phyloP scores from a whole-genome alignment of 2,329 filamentous ascomycete species.

The Apiospora kogelbergensis region DNA sequence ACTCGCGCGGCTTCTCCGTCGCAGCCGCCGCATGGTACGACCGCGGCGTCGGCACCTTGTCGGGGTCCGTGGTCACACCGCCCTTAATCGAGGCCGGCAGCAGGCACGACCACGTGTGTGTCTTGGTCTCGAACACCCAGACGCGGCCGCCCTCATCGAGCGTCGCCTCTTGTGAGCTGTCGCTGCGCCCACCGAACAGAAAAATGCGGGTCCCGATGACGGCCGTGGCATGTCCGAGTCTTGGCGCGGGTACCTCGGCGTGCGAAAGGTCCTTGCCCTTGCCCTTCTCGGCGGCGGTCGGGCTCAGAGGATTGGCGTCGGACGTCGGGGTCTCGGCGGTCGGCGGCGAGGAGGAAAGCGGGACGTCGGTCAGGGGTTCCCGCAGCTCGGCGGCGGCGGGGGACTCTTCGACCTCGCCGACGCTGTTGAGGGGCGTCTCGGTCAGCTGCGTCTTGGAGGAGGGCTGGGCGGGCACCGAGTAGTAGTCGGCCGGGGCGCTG shows the following conservation, averaged over 20 bases:
- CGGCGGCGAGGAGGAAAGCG: conserved; percentile 35
- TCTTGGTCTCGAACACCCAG: conserved; percentile 72
- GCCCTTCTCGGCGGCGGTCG: conserved; percentile 22
- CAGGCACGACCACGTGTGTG: conserved; percentile 64
- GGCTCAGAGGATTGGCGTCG: not conserved
- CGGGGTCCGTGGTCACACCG: not conserved
- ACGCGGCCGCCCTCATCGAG: conserved; percentile 73
- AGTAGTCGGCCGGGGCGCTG: conserved; percentile 59
- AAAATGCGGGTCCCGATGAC: conserved; percentile 71
- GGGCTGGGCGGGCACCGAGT: conserved; percentile 50
- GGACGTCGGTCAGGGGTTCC: conserved; percentile 41
- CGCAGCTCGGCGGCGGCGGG: conserved; percentile 22
- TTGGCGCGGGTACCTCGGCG: conserved; percentile 58
- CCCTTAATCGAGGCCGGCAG: conserved; percentile 50
- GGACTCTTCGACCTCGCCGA: conserved; percentile 17
- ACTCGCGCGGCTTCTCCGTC: conserved; percentile 56
- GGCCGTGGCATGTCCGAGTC: conserved; percentile 72
- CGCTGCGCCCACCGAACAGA: conserved; percentile 77
- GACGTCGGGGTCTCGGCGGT: conserved; percentile 17
- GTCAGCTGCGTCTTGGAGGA: conserved; percentile 30
- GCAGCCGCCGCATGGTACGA: conserved; percentile 69
- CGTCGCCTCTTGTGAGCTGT: conserved; percentile 61
- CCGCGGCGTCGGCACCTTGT: conserved; percentile 59
- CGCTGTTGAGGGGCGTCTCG: conserved; percentile 13
- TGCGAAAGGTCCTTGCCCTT: conserved; percentile 41